Evolutionary conservation across 2,329 filamentous ascomycete species (phyloP).

Genomic region (Fusarium nelsonii): DNA sequence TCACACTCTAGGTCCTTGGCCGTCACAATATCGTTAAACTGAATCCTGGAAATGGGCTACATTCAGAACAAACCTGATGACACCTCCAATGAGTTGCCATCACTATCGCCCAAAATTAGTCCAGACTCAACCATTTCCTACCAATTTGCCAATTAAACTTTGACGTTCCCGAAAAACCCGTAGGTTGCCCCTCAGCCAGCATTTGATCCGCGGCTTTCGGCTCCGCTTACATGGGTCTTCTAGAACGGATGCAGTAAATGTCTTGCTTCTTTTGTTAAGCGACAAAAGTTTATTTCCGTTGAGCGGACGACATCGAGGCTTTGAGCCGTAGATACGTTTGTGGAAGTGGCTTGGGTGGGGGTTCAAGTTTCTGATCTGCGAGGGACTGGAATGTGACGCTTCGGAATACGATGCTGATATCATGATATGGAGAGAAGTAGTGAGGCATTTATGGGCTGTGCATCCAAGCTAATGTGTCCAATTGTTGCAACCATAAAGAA

Average conservation of each 20-base stretch:
- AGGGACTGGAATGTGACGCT: not conserved
- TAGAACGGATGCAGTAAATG: not conserved
- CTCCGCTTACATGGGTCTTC: not conserved
- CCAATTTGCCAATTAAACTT: not conserved
- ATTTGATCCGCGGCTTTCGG: not conserved
- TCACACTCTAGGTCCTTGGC: not conserved
- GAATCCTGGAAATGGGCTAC: not conserved
- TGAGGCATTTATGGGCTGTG: not conserved
- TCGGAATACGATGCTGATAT: not conserved
- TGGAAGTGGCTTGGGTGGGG: not conserved
- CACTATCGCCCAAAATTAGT: not conserved
- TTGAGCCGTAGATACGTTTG: not conserved
- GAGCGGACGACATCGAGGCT: not conserved
- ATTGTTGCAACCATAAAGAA: too few relatives aligned
- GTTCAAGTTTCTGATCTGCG: not conserved
- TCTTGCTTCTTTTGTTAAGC: not conserved
- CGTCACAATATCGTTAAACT: not conserved
- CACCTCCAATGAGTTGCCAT: not conserved
- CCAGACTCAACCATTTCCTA: not conserved
- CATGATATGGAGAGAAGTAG: fast-evolving
- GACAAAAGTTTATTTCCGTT: not conserved
- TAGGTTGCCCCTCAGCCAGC: not conserved
- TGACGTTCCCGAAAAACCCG: not conserved
- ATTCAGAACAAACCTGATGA: not conserved
- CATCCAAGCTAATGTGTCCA: too few relatives aligned